phyloP scores from a whole-genome alignment of 306 rosid genomes.

The Castanea sativa region DNA sequence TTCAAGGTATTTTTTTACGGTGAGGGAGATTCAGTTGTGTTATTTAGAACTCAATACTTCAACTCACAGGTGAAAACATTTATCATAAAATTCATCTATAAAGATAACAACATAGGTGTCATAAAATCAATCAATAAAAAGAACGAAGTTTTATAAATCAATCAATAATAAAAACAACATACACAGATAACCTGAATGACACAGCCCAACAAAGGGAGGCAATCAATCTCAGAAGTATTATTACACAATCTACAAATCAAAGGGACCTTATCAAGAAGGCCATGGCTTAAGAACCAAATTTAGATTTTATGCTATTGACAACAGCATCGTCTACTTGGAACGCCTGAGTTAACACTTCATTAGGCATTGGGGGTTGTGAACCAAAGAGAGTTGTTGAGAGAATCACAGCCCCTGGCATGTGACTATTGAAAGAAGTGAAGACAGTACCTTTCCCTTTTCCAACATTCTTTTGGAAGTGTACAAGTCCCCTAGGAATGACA shows the following conservation, averaged over 20 bases:
- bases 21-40: no score
- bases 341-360: slow-evolving; percentile 25
- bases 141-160: no score
- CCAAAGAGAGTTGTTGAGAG: slow-evolving; percentile 25
- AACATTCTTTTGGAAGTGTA: slow-evolving; percentile 41
- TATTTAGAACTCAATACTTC: no score
- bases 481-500: slow-evolving; percentile 40
- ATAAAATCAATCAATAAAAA: no score
- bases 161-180: no score
- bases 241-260: not conserved
- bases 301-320: slow-evolving; percentile 31
- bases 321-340: slow-evolving; percentile 30
- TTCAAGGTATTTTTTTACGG: no score
- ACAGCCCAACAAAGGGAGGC: not conserved
- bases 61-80: no score
- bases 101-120: no score
- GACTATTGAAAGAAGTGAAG: slow-evolving; percentile 43
- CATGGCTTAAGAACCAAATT: slow-evolving; percentile 22
- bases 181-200: no score
- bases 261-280: not conserved
- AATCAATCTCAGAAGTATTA: not conserved
- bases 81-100: no score
- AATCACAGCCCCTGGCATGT: slow-evolving; percentile 30
- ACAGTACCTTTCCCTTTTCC: slow-evolving; percentile 34
- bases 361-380: slow-evolving; percentile 23